Percentiles rank a stretch among this genome's conserved stretches.
Conservation (phyloP, 2,329 filamentous ascomycete genomes). For the Epichloe gansuensis region DNA sequence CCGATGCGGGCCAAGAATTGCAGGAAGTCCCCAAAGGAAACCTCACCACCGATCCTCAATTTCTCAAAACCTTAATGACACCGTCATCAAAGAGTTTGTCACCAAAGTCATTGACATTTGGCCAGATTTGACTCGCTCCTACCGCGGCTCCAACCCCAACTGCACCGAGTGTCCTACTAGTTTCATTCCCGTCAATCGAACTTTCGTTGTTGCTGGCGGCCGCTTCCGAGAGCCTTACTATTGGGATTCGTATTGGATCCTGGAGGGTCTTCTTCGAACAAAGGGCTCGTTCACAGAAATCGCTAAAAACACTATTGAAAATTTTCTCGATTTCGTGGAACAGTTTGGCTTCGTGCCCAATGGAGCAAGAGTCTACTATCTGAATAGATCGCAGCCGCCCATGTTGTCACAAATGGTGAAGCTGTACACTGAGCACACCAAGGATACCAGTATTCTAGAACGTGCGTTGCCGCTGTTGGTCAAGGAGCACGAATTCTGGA, state of each 20-base stretch:
- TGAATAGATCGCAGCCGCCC: slow-evolving; percentile 57
- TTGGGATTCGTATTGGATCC: slow-evolving; percentile 60
- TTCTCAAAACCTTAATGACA: slow-evolving; percentile 46
- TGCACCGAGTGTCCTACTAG: slow-evolving; percentile 51
- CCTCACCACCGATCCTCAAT: slow-evolving; percentile 43
- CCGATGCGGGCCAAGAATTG: slow-evolving; percentile 50
- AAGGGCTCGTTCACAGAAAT: slow-evolving; percentile 51
- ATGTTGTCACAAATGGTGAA: slow-evolving; percentile 55
- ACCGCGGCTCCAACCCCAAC: slow-evolving; percentile 35
- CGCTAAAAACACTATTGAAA: slow-evolving; percentile 55
- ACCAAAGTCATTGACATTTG: slow-evolving; percentile 56
- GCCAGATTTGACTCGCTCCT: slow-evolving; percentile 53
- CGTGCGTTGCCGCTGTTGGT: slow-evolving; percentile 50
- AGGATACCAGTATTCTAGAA: slow-evolving; percentile 47
- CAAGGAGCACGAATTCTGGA: slow-evolving; percentile 53
- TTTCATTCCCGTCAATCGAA: slow-evolving; percentile 54
- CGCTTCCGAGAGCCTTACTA: slow-evolving; percentile 61
- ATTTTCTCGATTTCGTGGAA: slow-evolving; percentile 56
- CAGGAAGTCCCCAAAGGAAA: slow-evolving; percentile 37
- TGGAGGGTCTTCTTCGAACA: slow-evolving; percentile 53
- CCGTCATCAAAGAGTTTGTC: slow-evolving; percentile 47
- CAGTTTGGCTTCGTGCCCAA: slow-evolving; percentile 56
- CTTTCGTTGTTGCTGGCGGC: slow-evolving; percentile 60
- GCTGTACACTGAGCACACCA: slow-evolving; percentile 50
- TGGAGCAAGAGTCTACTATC: slow-evolving; percentile 54